phyloP scores from a whole-genome alignment of 1,139 yeast species.

The Yarrowia galli region DNA sequence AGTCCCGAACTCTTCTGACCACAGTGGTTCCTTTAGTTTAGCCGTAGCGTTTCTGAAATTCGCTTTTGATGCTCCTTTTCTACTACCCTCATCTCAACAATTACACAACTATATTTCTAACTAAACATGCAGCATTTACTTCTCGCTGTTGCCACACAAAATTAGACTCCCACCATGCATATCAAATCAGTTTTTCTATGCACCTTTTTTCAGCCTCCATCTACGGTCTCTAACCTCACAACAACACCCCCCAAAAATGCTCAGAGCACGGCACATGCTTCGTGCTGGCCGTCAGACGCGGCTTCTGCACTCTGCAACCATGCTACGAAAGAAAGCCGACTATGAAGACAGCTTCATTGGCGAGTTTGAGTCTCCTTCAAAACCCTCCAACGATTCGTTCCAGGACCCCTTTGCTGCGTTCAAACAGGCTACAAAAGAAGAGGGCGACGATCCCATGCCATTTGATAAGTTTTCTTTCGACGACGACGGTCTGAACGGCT shows the following conservation, averaged over 20 bases:
- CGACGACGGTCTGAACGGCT: neutral
- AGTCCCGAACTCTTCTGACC: too few species aligned
- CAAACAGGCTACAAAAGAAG: neutral
- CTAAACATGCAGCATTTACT: neutral
- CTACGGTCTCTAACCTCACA: neutral
- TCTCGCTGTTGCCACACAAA: neutral
- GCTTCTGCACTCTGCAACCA: neutral
- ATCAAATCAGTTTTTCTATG: neutral
- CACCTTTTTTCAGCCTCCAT: neutral
- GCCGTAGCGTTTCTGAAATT: too few species aligned
- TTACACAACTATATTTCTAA: neutral
- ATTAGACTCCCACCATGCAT: neutral
- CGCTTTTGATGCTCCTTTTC: too few species aligned
- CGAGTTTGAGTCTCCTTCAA: neutral
- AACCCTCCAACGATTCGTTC: neutral
- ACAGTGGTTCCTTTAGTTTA: too few species aligned
- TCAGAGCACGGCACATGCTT: neutral
- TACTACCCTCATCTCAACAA: neutral
- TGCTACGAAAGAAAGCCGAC: neutral
- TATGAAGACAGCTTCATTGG: neutral
- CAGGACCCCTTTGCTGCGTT: slow-evolving; percentile 9
- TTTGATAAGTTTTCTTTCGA: neutral
- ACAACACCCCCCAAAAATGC: neutral
- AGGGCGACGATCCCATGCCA: neutral
- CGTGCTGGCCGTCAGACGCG: slow-evolving; percentile 1